Base-by-base conservation (phyloP, 148 eudicot species). In the Salicornia ramosissima region DNA sequence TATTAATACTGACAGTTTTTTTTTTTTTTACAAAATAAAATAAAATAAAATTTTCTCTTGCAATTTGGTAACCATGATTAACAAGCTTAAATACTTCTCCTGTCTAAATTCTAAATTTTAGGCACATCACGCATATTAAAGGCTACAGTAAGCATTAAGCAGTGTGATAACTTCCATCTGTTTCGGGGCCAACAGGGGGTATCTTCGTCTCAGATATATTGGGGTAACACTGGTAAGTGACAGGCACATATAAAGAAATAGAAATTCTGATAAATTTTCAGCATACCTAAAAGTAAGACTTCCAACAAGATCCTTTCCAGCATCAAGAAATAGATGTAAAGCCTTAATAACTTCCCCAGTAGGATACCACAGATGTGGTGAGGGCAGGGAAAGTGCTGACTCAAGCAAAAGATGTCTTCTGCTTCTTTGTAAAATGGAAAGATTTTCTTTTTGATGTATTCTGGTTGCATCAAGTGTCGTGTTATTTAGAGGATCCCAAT, bases 331-430 rank as follows among this genome's bases (percentile, higher is more conserved):
- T 70, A 94, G 86, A 73, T 79, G 78, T 69, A 94, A 80, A 67
- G 97, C 96, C 46, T 62, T 67, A 67, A 91, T 50, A 64, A 82
- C 87, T 70, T 90, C 87, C 54, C 71, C 71, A 72, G 88, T 86
- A 34, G 89, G 57, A 80, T 94, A 94, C 99, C 99, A 94, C 58
- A 87, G 71, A 83, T 94, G 99, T 25, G 99, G 80, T 66, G 75
- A 72, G 30, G 97, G 99, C 61, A 87, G 70, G 46, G 90, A 64
- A 68, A 79, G 64, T 60, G 73, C 64, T 47, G 85, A 78, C 71
- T 88, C 84, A 19, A 82, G 74, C 64, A 84, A 77, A 30, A 82
- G n/a, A 61, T 82, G 82, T 74, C 96, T 84, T 57, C 76, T 58
- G 64, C 74, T 75, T 78, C 77, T 57, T 46, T 64, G 79, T 58